Conservation (phyloP, 2,329 filamentous ascomycete genomes). For the Mycosphaerella arachidis region DNA sequence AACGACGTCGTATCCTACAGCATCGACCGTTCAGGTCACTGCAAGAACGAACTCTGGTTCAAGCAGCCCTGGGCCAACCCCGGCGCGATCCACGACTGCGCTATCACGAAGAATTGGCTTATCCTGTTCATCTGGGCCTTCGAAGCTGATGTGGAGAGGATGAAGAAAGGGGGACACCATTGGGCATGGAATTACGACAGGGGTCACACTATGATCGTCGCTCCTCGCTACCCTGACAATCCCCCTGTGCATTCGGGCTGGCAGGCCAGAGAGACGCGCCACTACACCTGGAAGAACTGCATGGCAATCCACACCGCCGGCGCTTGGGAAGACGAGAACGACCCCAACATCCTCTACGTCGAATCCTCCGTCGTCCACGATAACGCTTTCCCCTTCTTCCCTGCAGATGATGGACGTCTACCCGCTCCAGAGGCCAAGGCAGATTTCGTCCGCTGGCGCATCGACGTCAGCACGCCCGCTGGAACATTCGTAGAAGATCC, state of each 20-base stretch:
- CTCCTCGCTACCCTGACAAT: constrained; percentile 19
- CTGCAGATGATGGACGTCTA: constrained; percentile 31
- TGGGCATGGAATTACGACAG: constrained; percentile 36
- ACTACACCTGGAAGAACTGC: constrained; percentile 23
- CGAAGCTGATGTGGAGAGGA: constrained; percentile 33
- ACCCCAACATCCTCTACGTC: constrained; percentile 35
- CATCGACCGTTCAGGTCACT: constrained; percentile 36
- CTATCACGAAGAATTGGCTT: constrained; percentile 38
- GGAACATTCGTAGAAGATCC: constrained; percentile 29
- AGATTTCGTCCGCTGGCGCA: constrained; percentile 42
- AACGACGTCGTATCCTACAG: constrained; percentile 40
- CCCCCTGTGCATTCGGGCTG: constrained; percentile 16
- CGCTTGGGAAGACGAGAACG: constrained; percentile 38
- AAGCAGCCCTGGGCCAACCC: constrained; percentile 33
- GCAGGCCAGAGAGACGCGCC: constrained; percentile 14
- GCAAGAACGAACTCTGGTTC: constrained; percentile 40
- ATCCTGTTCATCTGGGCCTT: constrained; percentile 38
- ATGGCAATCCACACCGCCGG: constrained; percentile 43
- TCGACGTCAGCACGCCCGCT: constrained; percentile 35
- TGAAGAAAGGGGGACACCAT: constrained; percentile 39
- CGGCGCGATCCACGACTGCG: constrained; percentile 40
- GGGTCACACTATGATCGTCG: constrained; percentile 25
- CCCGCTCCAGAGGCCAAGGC: constrained; percentile 36
- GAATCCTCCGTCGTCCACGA: constrained; percentile 39
- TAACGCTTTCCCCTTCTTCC: constrained; percentile 44